These are phyloP conservation scores for Wickerhamomyces sp. DNA, from an alignment of 1,139 yeast genomes.

Conservation along the genomic window DNA sequence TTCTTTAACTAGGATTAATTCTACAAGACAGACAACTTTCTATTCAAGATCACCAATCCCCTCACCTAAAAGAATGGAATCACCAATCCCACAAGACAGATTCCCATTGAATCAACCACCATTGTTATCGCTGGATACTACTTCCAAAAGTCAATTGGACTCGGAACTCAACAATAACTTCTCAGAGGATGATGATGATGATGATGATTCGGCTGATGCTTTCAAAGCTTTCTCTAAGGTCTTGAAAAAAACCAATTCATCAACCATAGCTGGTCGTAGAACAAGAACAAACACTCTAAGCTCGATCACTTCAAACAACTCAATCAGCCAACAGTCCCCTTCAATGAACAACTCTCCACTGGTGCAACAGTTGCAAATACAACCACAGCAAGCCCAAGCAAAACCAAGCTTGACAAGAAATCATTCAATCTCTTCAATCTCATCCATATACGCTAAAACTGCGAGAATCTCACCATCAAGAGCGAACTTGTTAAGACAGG, in stretches of 20 bases:
- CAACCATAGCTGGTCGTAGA: conserved; percentile 12
- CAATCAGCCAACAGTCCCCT: too few relatives aligned
- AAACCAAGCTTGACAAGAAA: conserved; percentile 12
- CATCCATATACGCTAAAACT: conserved; percentile 11
- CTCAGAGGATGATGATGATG: conserved; percentile 8
- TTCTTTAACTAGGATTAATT: conserved; percentile 10
- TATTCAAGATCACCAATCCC: conserved; percentile 15
- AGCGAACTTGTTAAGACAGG: conserved; percentile 14
- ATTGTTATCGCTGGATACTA: neutral
- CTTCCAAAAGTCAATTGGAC: conserved; percentile 5
- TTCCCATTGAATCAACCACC: conserved; percentile 1
- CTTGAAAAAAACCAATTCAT: conserved; percentile 7
- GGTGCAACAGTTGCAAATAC: neutral
- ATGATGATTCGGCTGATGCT: conserved; percentile 18
- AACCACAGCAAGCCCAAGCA: conserved; percentile 1
- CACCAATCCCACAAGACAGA: conserved; percentile 10
- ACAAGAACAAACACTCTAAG: conserved; percentile 20
- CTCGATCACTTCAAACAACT: conserved; percentile 6
- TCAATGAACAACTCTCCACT: neutral
- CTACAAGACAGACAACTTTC: conserved; percentile 7
- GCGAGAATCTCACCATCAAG: conserved; percentile 18
- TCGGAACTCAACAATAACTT: conserved; percentile 6
- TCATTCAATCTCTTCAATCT: conserved; percentile 19
- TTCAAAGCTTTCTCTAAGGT: conserved; percentile 21
- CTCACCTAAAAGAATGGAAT: conserved; percentile 15